Base-by-base conservation (phyloP, 306 rosid species). In the Carpinus viminea region DNA sequence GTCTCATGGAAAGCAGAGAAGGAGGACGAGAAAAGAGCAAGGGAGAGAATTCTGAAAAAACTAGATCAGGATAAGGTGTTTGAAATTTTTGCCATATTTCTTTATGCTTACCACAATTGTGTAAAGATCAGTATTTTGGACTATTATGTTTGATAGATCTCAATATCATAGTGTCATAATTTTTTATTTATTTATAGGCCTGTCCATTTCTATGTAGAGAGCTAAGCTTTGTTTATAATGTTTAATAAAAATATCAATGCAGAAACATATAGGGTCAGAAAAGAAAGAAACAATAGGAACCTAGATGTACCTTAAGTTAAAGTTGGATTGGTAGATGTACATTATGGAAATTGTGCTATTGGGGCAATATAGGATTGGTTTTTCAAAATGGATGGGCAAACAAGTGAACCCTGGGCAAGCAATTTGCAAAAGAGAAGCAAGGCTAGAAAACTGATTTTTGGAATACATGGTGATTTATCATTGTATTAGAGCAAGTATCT, bases 1-100 rank as follows among this genome's bases (percentile, higher is more conserved):
- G 52, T 87, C 28, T 80, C 80, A 20, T 72, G 56, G 77, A 86
- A 91, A 85, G 85, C 86, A 41, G 97, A 90, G 88, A 91, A 86
- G 78, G 86, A 88, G 79, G 98, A 92, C 74, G 92, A 89, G 86
- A 87, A 86, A n/a, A 89, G 84, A 81, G 97, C 97, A 70, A 87
- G 92, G n/a, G 87, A 82, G 46, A 87, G 47, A 69, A 86, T 91
- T 68, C 73, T 84, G 17, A 72, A 71, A n/a, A 90, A 88, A 85
- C 86, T 94, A 59, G 88, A 90, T 72, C 97, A 91, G 72, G 96
- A 94, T 79, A 94, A 91, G 98, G 98, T 94, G 83, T 57, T 79
- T 60, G 66, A 71, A 68, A 75, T 68, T 18, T 57, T 36, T 68
- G 43, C 78, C 52, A 31, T 46, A 36, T 78, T 54, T 74, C 21